Conservation (phyloP, 164 flowering plant species). For the Aristolochia contorta region DNA sequence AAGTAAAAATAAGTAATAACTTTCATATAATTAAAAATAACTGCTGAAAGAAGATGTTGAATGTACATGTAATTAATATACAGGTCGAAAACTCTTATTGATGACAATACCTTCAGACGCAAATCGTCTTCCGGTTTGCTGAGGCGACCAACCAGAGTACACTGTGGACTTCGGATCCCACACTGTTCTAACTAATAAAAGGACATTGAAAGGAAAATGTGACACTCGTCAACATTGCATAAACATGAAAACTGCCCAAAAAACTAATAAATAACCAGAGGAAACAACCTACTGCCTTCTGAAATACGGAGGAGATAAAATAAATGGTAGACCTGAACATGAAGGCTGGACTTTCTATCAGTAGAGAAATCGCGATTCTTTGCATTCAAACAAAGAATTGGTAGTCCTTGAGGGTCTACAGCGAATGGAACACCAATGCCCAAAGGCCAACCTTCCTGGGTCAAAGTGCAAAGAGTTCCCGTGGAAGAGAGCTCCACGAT, state of each 20-base stretch:
- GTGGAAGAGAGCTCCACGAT: slow-evolving; percentile 69
- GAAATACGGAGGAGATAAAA: not conserved
- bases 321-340: slow-evolving; percentile 60
- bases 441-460: slow-evolving; percentile 67
- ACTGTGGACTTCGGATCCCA: slow-evolving; percentile 59
- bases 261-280: slow-evolving; percentile 2
- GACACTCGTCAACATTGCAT: too few relatives aligned
- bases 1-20: not conserved
- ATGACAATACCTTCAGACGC: slow-evolving; percentile 31
- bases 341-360: slow-evolving; percentile 54
- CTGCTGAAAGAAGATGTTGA: not conserved
- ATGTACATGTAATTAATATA: too few relatives aligned
- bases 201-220: too few relatives aligned
- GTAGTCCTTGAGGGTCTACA: slow-evolving; percentile 62
- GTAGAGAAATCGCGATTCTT: slow-evolving; percentile 16
- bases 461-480: slow-evolving; percentile 64
- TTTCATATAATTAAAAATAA: not conserved
- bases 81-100: too few relatives aligned
- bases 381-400: slow-evolving; percentile 52
- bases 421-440: slow-evolving; percentile 70
- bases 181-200: slow-evolving; percentile 19
- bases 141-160: slow-evolving; percentile 63
- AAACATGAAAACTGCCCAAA: too few relatives aligned
- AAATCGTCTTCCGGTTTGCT: slow-evolving; percentile 40
- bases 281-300: slow-evolving; percentile 15